Base-by-base conservation (phyloP, 768 basidiomycete species). In the Chalciporus pseudorubinellus region DNA sequence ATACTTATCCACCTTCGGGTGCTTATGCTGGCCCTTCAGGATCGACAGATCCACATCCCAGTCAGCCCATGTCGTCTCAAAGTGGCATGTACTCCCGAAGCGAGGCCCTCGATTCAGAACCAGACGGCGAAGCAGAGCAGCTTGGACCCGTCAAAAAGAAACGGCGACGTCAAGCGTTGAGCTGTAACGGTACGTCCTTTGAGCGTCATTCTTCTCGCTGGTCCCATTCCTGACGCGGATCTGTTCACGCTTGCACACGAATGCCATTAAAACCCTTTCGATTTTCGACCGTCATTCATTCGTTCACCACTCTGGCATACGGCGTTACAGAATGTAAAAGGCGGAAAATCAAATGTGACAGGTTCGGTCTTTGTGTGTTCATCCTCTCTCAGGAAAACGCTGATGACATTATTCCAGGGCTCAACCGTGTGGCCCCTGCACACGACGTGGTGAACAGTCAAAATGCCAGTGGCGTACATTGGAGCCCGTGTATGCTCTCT, bases 321-420 rank as follows among this genome's bases (percentile, higher is more conserved):
- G 52, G 39, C 46, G 46, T 38, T 48, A 43, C 63, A 90, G 90
- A 91, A 68, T 92, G 89, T 68, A 92, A 92, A 68, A 74, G 89
- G 60, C 79, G 89, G 39, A 92, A 92, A 76, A 92, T 92, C 69
- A 88, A 87, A 65, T 92, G 90, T 68, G 89, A 92, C 74, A 87
- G 87, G 86, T 87, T 65, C 62, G 74, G 57, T 43, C 31, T 53
- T 49, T 56, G 47, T 64, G 16, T 18, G 48, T 26, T 41, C 48
- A 11, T 45, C 47, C 8, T 29, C 12, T 57, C 46, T 43, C 13
- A n/a, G 41, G 50, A 3, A 8, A 42, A n/a, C 24, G 46, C 58
- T 56, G 38, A 59, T 1, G 33, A 31, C 8, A 39, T 53, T 59
- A 48, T 60, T 54, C 33, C 60, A 89, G 90, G 66, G 77, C 81